Conservation (phyloP, 495 filamentous ascomycete genomes). For the Trichoderma erinaceum region DNA sequence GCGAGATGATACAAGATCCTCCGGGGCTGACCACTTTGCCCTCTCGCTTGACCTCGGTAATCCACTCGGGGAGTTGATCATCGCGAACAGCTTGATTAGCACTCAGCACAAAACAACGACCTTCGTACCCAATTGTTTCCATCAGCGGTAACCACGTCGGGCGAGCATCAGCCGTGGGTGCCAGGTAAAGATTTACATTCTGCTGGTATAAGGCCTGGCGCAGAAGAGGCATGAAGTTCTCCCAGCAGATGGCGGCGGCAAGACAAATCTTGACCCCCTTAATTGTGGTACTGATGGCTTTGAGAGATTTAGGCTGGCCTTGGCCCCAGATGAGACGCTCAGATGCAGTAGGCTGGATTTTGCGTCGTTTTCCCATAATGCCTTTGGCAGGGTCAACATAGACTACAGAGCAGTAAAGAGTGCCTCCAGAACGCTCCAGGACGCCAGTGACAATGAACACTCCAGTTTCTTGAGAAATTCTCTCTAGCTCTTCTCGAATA, state of each 20-base stretch:
- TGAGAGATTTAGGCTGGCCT: conserved; percentile 74
- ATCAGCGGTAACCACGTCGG: conserved; percentile 80
- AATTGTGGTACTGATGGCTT: conserved; percentile 72
- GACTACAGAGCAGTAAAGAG: conserved; percentile 75
- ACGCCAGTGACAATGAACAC: conserved; percentile 76
- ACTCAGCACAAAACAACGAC: conserved; percentile 75
- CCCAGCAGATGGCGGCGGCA: conserved; percentile 91
- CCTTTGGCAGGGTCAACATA: conserved; percentile 74
- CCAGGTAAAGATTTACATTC: conserved; percentile 88
- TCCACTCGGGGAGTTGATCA: conserved; percentile 13
- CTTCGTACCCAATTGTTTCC: conserved; percentile 73
- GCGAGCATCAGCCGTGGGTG: conserved; percentile 81
- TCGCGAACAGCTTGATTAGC: conserved; percentile 71
- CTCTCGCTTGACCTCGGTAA: conserved; percentile 13
- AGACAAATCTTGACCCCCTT: conserved; percentile 74
- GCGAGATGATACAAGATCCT: conserved; percentile 76
- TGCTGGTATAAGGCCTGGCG: conserved; percentile 68
- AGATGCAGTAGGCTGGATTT: conserved; percentile 72
- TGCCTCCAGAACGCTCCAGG: conserved; percentile 76
- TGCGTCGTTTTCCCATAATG: conserved; percentile 77
- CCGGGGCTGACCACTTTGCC: conserved; percentile 57
- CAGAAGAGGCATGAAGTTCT: conserved; percentile 92
- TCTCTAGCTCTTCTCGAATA: conserved; percentile 73
- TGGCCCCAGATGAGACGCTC: conserved; percentile 88
- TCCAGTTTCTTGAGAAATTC: conserved; percentile 63